Base-by-base conservation (phyloP, 2,329 filamentous ascomycete species). In the Neonectria punicea region DNA sequence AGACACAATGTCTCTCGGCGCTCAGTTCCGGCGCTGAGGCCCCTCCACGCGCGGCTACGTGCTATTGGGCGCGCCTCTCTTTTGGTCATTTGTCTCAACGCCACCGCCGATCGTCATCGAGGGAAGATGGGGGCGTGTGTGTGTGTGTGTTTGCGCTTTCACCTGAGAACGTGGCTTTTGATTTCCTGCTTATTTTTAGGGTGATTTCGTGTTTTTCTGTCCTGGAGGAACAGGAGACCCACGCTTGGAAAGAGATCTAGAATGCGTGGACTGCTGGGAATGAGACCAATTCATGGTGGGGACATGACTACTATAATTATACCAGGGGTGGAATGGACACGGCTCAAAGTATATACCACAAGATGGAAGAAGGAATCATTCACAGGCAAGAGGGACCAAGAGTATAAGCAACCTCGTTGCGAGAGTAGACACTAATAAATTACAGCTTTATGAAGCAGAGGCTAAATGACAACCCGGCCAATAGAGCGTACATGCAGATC, bases 401-500 rank as follows among this genome's bases (percentile, higher is more conserved):
- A 32, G 36, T 39, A 32, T n/a, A 50, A 18, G 47, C n/a, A 50
- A 50, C 47, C 30, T 50, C 47, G 5, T n/a, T 32, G 16, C 46
- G 46, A 77, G 77, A 77, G 77, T 79, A 80, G 74, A 80, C 76
- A 81, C 75, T 81, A 80, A 73, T 78, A 78, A 79, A 82, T 82
- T 83, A 83, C 79, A 81, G 76, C 76, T 79, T 78, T 79, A 81
- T 75, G 77, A 79, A 80, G 75, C 76, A 78, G 73, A 80, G 77
- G 78, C 78, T 72, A 75, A 75, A 77, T 76, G 70, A 74, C 74
- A 78, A 65, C 71, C 70, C 70, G 65, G 69, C 67, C 65, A 68
- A 66, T 69, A 64, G 61, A 65, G 64, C 61, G 61, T 72, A 72
- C 62, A 70, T 74, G 65, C 70, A 73, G 58, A 71, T 69, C 66